Evolutionary conservation across 1,139 yeast genomes (phyloP), one percentile per base, ranked within the genome.

Genomic region (Yamadazyma sp.): DNA sequence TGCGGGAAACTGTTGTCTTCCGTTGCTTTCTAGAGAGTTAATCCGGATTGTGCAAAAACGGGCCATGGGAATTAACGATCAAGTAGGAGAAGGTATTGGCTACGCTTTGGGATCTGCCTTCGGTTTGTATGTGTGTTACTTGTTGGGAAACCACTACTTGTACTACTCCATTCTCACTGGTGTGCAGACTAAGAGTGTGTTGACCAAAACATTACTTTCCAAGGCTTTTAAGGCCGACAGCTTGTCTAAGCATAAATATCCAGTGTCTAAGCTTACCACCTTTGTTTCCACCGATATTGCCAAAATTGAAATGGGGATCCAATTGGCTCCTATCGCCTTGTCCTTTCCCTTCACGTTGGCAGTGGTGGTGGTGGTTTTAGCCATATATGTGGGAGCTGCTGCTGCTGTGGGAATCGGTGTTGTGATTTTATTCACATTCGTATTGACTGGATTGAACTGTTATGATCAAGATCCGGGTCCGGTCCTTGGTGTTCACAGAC

Each of bases 231-330:
- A 59, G 36, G 71, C 88, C 11, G 75, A 78, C 45, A 75, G 80
- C n/a, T 68, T 70, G 41, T 76, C 92, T 2, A 73, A 76, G 39
- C 76, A 77, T 49, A 64, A 70, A 41, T 86, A 62, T 54, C 78
- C 94, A 0, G 68, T 77, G 17, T 86, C 94, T 42, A 77, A 75
- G 45, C 72, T 88, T 40, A 86, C 95, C 2, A 81, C 70, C 8
- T 59, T 66, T 56, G 55, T 66, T 51, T 63, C 68, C 28, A 62
- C 70, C 1, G 72, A 66, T 47, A 51, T 64, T 38, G 57, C 70
- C 4, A 55, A 70, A 44, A 57, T 66, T 28, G 70, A 65, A 42
- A 53, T 61, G 35, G 70, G 67, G 4, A 45, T 65, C 33, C 62
- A 64, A 3, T 58, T 54, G 41, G 64, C 62, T 38, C 70, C 70